These are phyloP conservation scores for Leccinum fallax DNA, from an alignment of 1,284 basidiomycete species.

Conservation along the genomic window DNA sequence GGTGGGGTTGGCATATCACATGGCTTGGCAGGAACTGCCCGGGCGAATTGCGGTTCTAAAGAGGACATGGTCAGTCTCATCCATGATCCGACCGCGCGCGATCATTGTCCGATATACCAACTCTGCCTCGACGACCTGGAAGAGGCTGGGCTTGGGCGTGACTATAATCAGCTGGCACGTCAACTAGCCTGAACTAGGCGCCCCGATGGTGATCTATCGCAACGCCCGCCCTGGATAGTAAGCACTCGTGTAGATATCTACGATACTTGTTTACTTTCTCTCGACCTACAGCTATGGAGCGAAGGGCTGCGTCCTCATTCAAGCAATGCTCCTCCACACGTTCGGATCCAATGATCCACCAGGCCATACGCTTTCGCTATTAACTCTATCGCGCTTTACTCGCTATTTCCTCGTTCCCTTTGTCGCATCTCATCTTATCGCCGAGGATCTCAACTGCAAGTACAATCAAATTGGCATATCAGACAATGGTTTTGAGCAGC, in stretches of 20 bases:
- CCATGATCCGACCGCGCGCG: no score
- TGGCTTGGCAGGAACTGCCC: no score
- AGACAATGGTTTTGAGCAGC: background rate
- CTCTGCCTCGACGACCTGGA: no score
- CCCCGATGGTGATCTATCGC: no score
- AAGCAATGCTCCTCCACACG: background rate
- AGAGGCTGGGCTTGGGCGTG: no score
- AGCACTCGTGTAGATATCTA: background rate
- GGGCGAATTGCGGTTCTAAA: no score
- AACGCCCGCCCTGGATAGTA: no score
- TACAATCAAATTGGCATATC: background rate
- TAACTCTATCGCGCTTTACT: background rate
- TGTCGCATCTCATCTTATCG: background rate
- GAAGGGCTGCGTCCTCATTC: background rate
- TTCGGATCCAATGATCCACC: background rate
- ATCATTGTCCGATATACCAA: no score
- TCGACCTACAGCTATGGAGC: background rate
- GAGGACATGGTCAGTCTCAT: no score
- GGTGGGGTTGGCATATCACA: no score
- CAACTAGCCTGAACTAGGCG: no score
- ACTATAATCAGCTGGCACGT: no score
- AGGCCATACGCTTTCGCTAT: background rate
- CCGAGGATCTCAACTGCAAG: background rate
- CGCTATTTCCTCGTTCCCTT: background rate
- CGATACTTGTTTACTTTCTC: background rate